Conservation (phyloP, 2,329 filamentous ascomycete genomes). For the Fusarium citri region DNA sequence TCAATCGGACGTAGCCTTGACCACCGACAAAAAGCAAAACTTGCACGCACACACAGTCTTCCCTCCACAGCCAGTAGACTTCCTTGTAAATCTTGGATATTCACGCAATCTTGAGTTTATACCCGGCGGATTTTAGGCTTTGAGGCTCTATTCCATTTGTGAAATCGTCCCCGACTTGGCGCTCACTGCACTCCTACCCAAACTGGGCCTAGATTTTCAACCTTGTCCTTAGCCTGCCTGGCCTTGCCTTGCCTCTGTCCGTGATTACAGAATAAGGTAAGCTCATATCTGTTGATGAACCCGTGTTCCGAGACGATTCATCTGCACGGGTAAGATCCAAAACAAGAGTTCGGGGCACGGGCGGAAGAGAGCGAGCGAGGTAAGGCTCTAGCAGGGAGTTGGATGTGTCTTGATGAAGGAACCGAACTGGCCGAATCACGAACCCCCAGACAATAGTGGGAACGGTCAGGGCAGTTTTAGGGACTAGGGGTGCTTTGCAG, state of each 20-base stretch:
- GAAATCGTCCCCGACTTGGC: conserved; percentile 41
- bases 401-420: conserved; percentile 14
- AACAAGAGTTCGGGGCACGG: conserved; percentile 16
- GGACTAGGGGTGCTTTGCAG: conserved; percentile 33
- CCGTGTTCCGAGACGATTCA: conserved; percentile 9
- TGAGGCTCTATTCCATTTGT: conserved; percentile 41
- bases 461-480: conserved; percentile 35
- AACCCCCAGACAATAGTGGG: conserved; percentile 26
- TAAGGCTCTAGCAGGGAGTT: conserved; percentile 9
- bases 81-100: conserved; percentile 28
- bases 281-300: not conserved
- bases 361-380: conserved; percentile 33
- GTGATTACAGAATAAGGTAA: conserved; percentile 21
- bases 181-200: conserved; percentile 30
- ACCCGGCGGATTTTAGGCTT: conserved; percentile 22
- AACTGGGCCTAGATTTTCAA: conserved; percentile 34
- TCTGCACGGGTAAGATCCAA: conserved; percentile 13
- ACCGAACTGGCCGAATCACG: conserved; percentile 29
- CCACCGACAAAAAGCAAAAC: conserved; percentile 24
- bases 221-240: conserved; percentile 20
- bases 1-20: not conserved
- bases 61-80: not conserved
- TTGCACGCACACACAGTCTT: conserved; percentile 13
- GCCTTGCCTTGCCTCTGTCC: conserved; percentile 1
- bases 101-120: conserved; percentile 32